Evolutionary conservation across 352 stramenopile genomes (phyloP), one percentile per base, ranked within the genome.

Genomic region (Phytophthora pinifolia): DNA sequence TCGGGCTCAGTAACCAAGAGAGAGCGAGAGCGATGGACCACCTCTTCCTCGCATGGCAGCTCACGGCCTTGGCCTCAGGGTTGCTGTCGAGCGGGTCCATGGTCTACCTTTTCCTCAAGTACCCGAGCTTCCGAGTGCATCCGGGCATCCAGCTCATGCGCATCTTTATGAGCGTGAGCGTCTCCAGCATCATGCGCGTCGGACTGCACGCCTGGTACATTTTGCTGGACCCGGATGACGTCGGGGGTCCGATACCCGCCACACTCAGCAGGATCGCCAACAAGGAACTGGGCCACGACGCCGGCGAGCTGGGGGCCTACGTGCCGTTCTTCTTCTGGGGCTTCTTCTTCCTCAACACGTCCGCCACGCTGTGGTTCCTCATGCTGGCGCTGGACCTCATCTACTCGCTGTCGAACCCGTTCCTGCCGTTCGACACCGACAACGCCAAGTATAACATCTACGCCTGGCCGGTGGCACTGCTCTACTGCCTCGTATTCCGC

Each of bases 401-500:
- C 59, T 92, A 90, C 63, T 94, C 84, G 58, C 69, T 94, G 9
- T 90, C 79, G 36, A 94, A 94, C 60, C 84, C 84, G 57, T 94
- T 94, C 65, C 56, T 94, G 43, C 84, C 84, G 7, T 94, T 94
- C 70, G 87, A 91, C 58, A 77, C 80, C 44, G 83, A 94, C 71
- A 88, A 88, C 54, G 59, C 90, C 65, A 89, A 90, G 67, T 80
- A 92, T 55, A 82, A 94, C 63, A 67, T 91, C 38, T 80, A 76
- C 41, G 82, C 84, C n/a, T 94, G 84, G 84, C 84, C 84, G 2
- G 62, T 60, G 0, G 71, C 84, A n/a, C 32, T 87, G 15, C 43
- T 85, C 20, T 94, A 83, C 65, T 88, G 82, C 43, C 52, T 86
- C 25, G 31, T 80, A 8, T 94, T 94, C 51, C 80, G 79, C 14